Conservation (phyloP, 805 yeast species). For the Wickerhamomyces canadensis region DNA sequence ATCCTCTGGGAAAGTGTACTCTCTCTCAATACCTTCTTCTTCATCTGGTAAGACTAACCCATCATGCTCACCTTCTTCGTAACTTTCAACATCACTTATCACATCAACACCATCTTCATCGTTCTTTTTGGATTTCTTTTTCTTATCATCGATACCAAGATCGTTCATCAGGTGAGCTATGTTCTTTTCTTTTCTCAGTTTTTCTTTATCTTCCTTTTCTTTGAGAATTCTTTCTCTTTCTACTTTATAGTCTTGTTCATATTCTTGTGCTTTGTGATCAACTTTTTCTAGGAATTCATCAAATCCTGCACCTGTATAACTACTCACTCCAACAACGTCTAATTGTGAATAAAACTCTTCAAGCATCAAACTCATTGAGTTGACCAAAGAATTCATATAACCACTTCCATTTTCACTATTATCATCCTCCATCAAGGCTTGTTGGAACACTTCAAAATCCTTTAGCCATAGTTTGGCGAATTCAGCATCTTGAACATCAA, state of each 20-base stretch:
- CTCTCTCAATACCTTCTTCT: slow-evolving; percentile 55
- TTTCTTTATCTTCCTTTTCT: slow-evolving; percentile 72
- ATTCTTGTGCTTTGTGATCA: slow-evolving; percentile 83
- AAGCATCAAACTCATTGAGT: slow-evolving; percentile 91
- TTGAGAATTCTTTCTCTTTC: slow-evolving; percentile 81
- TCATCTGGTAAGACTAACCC: slow-evolving; percentile 36
- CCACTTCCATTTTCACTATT: slow-evolving; percentile 70
- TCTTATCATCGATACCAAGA: slow-evolving; percentile 54
- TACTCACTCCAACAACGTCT: slow-evolving; percentile 89
- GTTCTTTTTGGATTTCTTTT: slow-evolving; percentile 32
- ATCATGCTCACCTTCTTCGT: slow-evolving; percentile 38
- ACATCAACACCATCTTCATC: slow-evolving; percentile 42
- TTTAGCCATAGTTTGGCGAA: slow-evolving; percentile 97
- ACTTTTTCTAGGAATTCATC: slow-evolving; percentile 85
- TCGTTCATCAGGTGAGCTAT: slow-evolving; percentile 78
- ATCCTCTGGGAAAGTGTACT: slow-evolving; percentile 67
- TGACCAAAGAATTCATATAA: slow-evolving; percentile 89
- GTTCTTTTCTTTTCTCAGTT: slow-evolving; percentile 63
- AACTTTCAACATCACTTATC: slow-evolving; percentile 46
- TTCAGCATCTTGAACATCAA: slow-evolving; percentile 78
- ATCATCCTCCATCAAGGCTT: slow-evolving; percentile 64
- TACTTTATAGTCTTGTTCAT: slow-evolving; percentile 70
- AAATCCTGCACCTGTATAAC: slow-evolving; percentile 91
- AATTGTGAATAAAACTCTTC: slow-evolving; percentile 93
- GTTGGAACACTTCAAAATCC: slow-evolving; percentile 89